These are phyloP conservation scores for Coleophoma crateriformis DNA, from an alignment of 2,329 filamentous ascomycete genomes.

Conservation along the genomic window DNA sequence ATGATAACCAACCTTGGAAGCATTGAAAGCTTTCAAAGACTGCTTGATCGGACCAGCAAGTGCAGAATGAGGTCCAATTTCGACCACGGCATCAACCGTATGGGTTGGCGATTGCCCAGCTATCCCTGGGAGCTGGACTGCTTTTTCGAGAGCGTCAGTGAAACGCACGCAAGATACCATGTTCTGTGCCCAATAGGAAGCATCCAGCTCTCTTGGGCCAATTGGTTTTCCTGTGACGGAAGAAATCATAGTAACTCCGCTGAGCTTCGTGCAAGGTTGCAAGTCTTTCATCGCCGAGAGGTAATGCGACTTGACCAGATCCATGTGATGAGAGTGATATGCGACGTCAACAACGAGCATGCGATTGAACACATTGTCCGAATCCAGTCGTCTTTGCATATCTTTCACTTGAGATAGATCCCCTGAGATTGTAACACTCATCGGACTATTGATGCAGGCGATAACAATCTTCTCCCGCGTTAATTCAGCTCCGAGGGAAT, in stretches of 20 bases:
- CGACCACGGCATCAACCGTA: neutral
- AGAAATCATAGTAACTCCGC: neutral
- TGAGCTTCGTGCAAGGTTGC: neutral
- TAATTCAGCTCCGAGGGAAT: too few relatives aligned
- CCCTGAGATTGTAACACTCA: conserved; percentile 13
- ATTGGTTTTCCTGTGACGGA: conserved; percentile 2
- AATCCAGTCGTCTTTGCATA: neutral
- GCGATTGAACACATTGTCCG: conserved; percentile 6
- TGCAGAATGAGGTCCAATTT: conserved; percentile 27
- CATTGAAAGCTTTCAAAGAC: conserved; percentile 11
- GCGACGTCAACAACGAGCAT: conserved; percentile 14
- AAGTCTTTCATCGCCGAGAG: neutral
- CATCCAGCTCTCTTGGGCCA: conserved; percentile 6
- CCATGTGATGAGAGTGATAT: conserved; percentile 25
- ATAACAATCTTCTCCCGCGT: conserved; percentile 13
- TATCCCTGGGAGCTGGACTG: too few relatives aligned
- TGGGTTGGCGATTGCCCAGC: too few relatives aligned
- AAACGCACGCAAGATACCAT: conserved; percentile 37
- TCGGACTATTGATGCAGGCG: conserved; percentile 20
- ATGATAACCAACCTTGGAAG: neutral
- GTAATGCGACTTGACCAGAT: conserved; percentile 16
- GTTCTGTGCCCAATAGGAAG: conserved; percentile 38
- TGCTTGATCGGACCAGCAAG: conserved; percentile 21
- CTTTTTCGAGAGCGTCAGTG: conserved; percentile 20
- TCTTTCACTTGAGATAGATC: conserved; percentile 4